Evolutionary conservation across 768 basidiomycete species (phyloP), one percentile per base, ranked within the genome.

Genomic region (Russula dissimulans): DNA sequence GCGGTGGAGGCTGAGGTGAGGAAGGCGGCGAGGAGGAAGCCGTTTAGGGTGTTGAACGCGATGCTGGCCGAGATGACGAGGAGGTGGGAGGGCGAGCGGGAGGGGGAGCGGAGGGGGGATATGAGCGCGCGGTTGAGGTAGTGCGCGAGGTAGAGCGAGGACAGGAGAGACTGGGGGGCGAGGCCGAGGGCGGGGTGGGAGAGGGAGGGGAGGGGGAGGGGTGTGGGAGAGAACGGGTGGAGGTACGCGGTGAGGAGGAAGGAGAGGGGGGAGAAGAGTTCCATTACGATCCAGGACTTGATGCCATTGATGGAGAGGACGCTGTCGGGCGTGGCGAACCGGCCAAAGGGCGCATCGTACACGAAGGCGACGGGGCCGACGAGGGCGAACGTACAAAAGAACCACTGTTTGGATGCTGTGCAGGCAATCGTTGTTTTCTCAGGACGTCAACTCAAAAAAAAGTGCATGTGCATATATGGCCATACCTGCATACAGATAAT

Each of bases 101-200:
- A 83, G 0, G 93, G 89, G 0, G 91, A 86, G 60, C 90, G 80
- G 5, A 95, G 75, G 6, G 91, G 90, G 2, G 85, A 88, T 36
- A 97, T 66, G 52, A 93, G 58, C 5, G 91, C 83, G 52, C 95
- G 89, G 72, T 95, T 93, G 54, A 80, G 63, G 72, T 97, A 95
- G 75, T 97, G 93, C 1, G 78, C 56, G 51, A 93, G 70, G 72
- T 79, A 95, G 54, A 87, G 76, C 7, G 69, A 63, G 14, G 78
- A 76, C 56, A 91, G 76, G 52, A 89, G 53, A 22, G 74, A 39
- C 18, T 64, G 63, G 14, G 65, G 65, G 4, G 11, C 45, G 17
- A 56, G 38, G 3, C 26, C 53, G 15, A 54, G 39, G n/a, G 45
- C 36, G 72, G 42, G 81, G 77, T 0, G 81, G 76, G 53, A 71